Conservation (phyloP, 2,329 filamentous ascomycete genomes). For the Fusarium staphyleae region DNA sequence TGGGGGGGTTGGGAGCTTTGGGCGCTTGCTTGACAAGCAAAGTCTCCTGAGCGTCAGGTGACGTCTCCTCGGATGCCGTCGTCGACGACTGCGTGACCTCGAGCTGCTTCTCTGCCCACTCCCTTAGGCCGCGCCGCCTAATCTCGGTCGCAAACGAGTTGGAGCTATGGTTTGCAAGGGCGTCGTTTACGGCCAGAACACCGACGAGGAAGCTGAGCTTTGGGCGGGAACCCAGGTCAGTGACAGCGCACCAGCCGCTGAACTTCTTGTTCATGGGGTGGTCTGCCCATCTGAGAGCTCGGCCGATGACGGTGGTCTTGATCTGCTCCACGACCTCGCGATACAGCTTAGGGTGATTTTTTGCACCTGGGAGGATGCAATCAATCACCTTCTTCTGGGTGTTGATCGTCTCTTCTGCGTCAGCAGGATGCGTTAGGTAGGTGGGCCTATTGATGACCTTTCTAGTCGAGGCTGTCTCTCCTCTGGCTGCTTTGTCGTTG, state of each 20-base stretch:
- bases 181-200: slow-evolving; percentile 4
- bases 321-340: not conserved
- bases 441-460: not conserved
- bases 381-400: not conserved
- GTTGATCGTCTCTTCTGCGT: not conserved
- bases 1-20: not conserved
- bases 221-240: not conserved
- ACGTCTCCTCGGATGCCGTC: not conserved
- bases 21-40: no score
- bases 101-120: slow-evolving; percentile 14
- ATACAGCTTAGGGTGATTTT: not conserved
- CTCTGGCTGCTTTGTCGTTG: not conserved
- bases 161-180: not conserved
- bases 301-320: not conserved
- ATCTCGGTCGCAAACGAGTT: not conserved
- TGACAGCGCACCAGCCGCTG: not conserved
- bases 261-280: not conserved
- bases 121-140: not conserved
- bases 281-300: not conserved
- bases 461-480: not conserved
- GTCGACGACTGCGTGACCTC: not conserved
- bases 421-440: not conserved
- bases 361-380: not conserved
- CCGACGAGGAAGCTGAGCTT: slow-evolving; percentile 1
- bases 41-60: no score